Evolutionary conservation across 225 moss, liverwort and hornwort species (phyloP).

Genomic region (Thuidium tamariscinum): DNA sequence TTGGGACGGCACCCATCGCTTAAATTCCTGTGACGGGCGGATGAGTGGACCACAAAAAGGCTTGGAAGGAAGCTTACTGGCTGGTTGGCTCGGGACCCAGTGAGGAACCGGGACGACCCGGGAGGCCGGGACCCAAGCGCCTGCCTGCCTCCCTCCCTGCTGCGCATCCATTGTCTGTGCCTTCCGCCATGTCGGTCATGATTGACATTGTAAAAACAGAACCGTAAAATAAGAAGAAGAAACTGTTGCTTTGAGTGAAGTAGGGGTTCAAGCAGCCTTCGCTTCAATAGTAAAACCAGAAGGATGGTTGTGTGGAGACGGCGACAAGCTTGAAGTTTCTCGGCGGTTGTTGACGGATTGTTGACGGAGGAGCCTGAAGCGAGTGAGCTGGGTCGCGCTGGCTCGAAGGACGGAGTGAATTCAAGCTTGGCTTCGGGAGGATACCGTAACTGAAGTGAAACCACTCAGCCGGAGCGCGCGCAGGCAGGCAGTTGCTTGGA

Average conservation of each 20-base stretch:
- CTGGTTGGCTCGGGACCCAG: not conserved
- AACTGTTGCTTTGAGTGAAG: not conserved
- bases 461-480: no score
- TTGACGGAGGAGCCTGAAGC: not conserved
- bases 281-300: not conserved
- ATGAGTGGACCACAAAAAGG: not conserved
- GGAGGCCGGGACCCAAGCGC: not conserved
- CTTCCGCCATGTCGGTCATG: not conserved
- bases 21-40: not conserved
- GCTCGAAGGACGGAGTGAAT: not conserved
- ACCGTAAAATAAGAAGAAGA: not conserved
- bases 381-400: not conserved
- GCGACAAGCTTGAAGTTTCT: not conserved
- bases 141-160: not conserved
- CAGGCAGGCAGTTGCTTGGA: not conserved
- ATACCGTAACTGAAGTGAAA: no score
- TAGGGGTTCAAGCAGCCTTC: not conserved
- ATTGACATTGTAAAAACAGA: not conserved
- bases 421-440: no score
- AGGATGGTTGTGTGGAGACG: not conserved
- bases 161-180: not conserved
- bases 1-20: not conserved
- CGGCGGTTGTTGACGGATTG: not conserved
- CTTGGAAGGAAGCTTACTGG: not conserved
- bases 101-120: not conserved